Evolutionary conservation across 2,329 filamentous ascomycete genomes (phyloP).

Genomic region (Claviceps lovelessii): DNA sequence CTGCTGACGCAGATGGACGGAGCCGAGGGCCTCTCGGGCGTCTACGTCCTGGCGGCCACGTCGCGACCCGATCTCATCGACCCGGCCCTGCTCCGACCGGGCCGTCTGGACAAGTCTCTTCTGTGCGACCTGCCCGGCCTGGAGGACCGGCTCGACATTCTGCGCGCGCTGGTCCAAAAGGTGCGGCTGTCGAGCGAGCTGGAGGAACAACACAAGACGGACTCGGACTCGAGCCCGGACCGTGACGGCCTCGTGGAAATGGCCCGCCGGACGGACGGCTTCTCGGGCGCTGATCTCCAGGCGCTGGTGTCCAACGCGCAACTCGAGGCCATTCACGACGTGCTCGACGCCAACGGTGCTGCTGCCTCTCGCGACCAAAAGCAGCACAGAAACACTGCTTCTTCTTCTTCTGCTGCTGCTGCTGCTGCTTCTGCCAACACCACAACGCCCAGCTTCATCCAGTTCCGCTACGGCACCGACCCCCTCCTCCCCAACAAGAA

Average conservation of each 20-base stretch:
- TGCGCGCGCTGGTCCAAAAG: conserved; percentile 69
- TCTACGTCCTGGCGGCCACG: conserved; percentile 92
- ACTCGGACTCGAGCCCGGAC: conserved; percentile 25
- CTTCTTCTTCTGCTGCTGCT: conserved; percentile 4
- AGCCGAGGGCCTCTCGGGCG: conserved; percentile 83
- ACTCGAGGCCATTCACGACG: conserved; percentile 89
- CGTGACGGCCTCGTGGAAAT: conserved; percentile 53
- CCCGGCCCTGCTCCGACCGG: conserved; percentile 78
- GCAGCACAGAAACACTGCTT: neutral
- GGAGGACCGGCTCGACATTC: conserved; percentile 76
- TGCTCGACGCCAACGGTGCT: conserved; percentile 45
- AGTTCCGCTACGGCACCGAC: conserved; percentile 66
- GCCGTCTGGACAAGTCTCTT: conserved; percentile 82
- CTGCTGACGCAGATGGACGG: conserved; percentile 98
- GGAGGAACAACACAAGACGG: conserved; percentile 4
- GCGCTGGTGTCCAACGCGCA: conserved; percentile 93
- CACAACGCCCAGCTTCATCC: conserved; percentile 47
- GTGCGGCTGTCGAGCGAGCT: conserved; percentile 59
- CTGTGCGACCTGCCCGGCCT: conserved; percentile 75
- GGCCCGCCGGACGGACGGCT: conserved; percentile 69
- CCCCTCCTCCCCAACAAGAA: conserved; percentile 25
- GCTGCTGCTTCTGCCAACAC: conserved; percentile 23
- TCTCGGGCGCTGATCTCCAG: conserved; percentile 87
- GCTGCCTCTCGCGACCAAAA: conserved; percentile 12
- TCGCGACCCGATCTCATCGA: conserved; percentile 90